These are phyloP conservation scores for Boletellus ananiceps DNA, from an alignment of 768 basidiomycete genomes.

Conservation along the genomic window DNA sequence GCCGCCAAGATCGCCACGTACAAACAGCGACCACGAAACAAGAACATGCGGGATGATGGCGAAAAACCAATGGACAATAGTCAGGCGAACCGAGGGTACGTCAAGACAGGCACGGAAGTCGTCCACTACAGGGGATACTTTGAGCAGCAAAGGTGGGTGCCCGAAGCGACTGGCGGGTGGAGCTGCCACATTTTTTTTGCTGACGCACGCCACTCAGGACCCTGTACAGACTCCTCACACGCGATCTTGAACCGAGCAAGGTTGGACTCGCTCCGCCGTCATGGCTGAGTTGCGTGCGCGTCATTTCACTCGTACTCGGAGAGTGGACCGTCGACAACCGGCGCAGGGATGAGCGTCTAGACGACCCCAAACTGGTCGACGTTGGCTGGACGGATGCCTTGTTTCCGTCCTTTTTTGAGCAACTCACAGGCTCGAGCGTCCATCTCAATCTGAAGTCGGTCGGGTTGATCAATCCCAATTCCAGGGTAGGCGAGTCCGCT, in stretches of 20 bases:
- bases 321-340: slow-evolving; percentile 35
- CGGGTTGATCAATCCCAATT: slow-evolving; percentile 8
- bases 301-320: slow-evolving; percentile 37
- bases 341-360: slow-evolving; percentile 23
- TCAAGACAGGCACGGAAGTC: slow-evolving; percentile 14
- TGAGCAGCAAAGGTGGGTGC: slow-evolving; percentile 43
- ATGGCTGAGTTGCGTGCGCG: slow-evolving; percentile 31
- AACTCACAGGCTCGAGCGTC: slow-evolving; percentile 9
- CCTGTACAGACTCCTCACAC: slow-evolving; percentile 30
- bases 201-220: slow-evolving; percentile 20
- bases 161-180: neutral
- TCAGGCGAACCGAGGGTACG: slow-evolving; percentile 39
- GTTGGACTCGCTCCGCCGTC: slow-evolving; percentile 29
- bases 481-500: slow-evolving; percentile 12
- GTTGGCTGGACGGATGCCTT: slow-evolving; percentile 41
- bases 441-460: slow-evolving; percentile 18
- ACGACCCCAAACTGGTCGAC: slow-evolving; percentile 33
- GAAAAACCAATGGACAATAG: slow-evolving; percentile 34
- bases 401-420: slow-evolving; percentile 24
- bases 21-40: slow-evolving; percentile 36
- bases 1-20: slow-evolving; percentile 36
- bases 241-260: slow-evolving; percentile 23
- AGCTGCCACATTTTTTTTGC: neutral
- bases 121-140: slow-evolving; percentile 36
- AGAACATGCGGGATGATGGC: slow-evolving; percentile 15